Evolutionary conservation across 768 basidiomycete genomes (phyloP), one percentile per base, ranked within the genome.

Genomic region (Boletus patriciae): DNA sequence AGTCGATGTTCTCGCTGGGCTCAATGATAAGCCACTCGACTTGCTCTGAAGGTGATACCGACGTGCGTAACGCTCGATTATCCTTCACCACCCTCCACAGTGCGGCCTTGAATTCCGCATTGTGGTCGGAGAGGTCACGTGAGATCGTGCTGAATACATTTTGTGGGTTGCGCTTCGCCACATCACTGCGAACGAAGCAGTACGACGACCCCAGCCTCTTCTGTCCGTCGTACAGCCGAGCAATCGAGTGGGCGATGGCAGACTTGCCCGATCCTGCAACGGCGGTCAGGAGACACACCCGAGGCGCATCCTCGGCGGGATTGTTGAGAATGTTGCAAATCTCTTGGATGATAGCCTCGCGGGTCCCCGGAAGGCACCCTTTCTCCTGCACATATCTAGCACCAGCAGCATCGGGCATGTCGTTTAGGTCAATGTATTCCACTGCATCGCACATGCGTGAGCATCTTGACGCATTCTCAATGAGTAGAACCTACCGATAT

Each of bases 131-230:
- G 18, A 73, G 60, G 31, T 73, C 60, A 6, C 52, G 50, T 2
- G 72, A 68, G 11, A 73, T 66, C 7, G 71, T 74, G 33, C 64
- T 65, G 25, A 25, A 25, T 25, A 25, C 4, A 4, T 25, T 25
- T 25, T 25, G 25, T 25, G 25, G 25, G 4, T 66, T 55, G 31
- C 61, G 63, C 41, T 27, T 56, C 33, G 44, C 53, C 16, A 57
- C 31, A 18, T 40, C 50, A 9, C 41, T 51, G 5, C 49, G 57
- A 23, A 59, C 48, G 49, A 73, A 67, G 45, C 62, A 74, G 18
- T 68, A 65, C 4, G 66, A 66, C 27, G 71, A 69, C 13, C 71
- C 72, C 1, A 73, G 60, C 27, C 71, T 61, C n/a, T 55, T 18
- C 33, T 68, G 55, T 4, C 50, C 49, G 11, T 66, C 60, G 18